Evolutionary conservation across 2,329 filamentous ascomycete genomes (phyloP).

Genomic region (Fusarium hainanense): DNA sequence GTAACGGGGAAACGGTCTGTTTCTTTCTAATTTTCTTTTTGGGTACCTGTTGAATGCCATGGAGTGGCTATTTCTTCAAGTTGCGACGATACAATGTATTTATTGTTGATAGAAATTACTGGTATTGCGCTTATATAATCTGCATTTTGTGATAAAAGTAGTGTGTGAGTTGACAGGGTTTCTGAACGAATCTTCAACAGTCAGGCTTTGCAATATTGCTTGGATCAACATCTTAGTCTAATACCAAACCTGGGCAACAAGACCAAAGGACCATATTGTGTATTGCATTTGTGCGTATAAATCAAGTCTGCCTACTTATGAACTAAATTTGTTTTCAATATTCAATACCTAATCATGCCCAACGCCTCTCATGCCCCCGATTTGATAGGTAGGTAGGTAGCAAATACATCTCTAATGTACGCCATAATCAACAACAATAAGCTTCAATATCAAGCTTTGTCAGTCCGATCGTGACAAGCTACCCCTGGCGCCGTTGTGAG

Average conservation of each 20-base stretch:
- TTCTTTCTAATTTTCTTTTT: conserved; percentile 11
- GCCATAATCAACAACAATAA: not conserved
- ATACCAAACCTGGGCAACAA: not conserved
- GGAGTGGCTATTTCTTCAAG: not conserved
- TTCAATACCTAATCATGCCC: not conserved
- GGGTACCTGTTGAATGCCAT: not conserved
- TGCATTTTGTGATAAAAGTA: not conserved
- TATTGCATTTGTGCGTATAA: not conserved
- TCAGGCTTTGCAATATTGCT: not conserved
- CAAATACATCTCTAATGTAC: not conserved
- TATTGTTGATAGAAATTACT: conserved; percentile 5
- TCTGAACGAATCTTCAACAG: not conserved
- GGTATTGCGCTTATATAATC: not conserved
- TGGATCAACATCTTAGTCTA: not conserved
- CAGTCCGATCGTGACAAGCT: not conserved
- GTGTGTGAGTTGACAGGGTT: not conserved
- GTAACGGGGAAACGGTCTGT: conserved; percentile 10
- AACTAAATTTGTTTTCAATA: not conserved
- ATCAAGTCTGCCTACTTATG: not conserved
- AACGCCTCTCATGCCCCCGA: not conserved
- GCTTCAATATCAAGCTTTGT: not conserved
- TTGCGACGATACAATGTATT: conserved; percentile 16
- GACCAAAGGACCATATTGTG: not conserved
- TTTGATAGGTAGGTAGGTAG: not conserved
- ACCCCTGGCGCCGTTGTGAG: not conserved